Evolutionary conservation across 805 yeast species (phyloP).

Genomic region (Metschnikowia koreensis): DNA sequence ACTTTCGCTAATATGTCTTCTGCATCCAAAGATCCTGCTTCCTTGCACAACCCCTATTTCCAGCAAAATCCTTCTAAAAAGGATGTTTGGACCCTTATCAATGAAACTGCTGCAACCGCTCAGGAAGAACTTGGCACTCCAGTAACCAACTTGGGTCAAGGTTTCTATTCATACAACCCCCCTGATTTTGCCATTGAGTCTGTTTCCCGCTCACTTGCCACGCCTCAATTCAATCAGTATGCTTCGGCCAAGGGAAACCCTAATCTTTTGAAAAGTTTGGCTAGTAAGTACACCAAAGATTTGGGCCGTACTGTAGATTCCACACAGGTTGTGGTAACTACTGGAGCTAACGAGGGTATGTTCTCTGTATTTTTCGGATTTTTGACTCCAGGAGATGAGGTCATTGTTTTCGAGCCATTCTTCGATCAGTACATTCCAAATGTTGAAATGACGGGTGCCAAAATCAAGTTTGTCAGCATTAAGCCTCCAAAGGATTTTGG

Average conservation of each 20-base stretch:
- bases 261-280: constrained; percentile 64
- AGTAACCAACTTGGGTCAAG: constrained; percentile 90
- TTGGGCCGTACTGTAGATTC: constrained; percentile 57
- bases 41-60: constrained; percentile 63
- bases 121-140: constrained; percentile 68
- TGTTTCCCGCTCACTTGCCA: constrained; percentile 69
- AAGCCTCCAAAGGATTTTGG: constrained; percentile 77
- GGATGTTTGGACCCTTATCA: constrained; percentile 94
- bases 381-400: constrained; percentile 87
- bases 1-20: constrained; percentile 10
- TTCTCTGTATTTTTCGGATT: constrained; percentile 81
- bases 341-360: constrained; percentile 98
- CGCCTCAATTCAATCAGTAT: constrained; percentile 82
- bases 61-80: constrained; percentile 58
- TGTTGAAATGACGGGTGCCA: constrained; percentile 91
- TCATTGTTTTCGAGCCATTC: constrained; percentile 93
- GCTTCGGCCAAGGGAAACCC: constrained; percentile 90
- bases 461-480: constrained; percentile 80
- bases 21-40: constrained; percentile 17
- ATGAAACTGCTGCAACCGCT: constrained; percentile 90
- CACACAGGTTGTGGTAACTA: constrained; percentile 73
- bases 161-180: constrained; percentile 94
- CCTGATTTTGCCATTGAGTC: constrained; percentile 90
- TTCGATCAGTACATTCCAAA: constrained; percentile 96
- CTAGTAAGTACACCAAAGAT: constrained; percentile 66